These are phyloP conservation scores for Bryoglossum gracile DNA, from an alignment of 495 filamentous ascomycete genomes.

Conservation along the genomic window DNA sequence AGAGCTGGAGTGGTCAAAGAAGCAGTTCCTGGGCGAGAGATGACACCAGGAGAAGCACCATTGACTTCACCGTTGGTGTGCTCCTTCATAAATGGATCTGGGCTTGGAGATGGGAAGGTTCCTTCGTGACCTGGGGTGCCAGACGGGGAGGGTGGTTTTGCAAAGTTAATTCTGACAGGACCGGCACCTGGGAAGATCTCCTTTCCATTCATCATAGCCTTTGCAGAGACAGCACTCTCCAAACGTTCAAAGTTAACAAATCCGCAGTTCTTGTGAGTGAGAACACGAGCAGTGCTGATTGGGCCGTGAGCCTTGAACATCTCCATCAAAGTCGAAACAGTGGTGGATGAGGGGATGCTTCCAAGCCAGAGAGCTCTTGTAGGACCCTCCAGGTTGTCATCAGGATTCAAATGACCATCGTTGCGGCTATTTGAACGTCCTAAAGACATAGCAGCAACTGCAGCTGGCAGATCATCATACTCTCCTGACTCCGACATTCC, in stretches of 20 bases:
- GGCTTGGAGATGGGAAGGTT: slow-evolving; percentile 86
- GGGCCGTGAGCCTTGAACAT: slow-evolving; percentile 89
- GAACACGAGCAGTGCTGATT: slow-evolving; percentile 84
- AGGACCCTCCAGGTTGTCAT: slow-evolving; percentile 82
- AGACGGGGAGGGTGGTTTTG: slow-evolving; percentile 85
- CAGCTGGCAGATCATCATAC: slow-evolving; percentile 63
- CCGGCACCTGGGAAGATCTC: slow-evolving; percentile 98
- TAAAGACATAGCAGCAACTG: slow-evolving; percentile 72
- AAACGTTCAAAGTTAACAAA: slow-evolving; percentile 94
- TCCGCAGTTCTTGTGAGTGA: slow-evolving; percentile 98
- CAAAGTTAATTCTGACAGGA: slow-evolving; percentile 90
- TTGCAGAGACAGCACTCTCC: slow-evolving; percentile 84
- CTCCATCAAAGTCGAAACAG: slow-evolving; percentile 81
- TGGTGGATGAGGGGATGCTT: slow-evolving; percentile 95
- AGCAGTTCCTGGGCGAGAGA: slow-evolving; percentile 38
- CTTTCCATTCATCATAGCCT: slow-evolving; percentile 81
- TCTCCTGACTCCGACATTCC: slow-evolving; percentile 63
- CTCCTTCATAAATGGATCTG: slow-evolving; percentile 64
- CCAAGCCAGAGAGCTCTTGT: slow-evolving; percentile 95
- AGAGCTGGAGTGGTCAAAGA: slow-evolving; percentile 61
- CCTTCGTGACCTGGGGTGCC: slow-evolving; percentile 78
- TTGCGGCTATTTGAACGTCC: slow-evolving; percentile 52
- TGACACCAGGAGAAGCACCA: slow-evolving; percentile 34
- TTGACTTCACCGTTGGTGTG: slow-evolving; percentile 34
- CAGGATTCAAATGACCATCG: slow-evolving; percentile 47